Base-by-base conservation (phyloP, 2,329 filamentous ascomycete species). In the Nemania diffusa region DNA sequence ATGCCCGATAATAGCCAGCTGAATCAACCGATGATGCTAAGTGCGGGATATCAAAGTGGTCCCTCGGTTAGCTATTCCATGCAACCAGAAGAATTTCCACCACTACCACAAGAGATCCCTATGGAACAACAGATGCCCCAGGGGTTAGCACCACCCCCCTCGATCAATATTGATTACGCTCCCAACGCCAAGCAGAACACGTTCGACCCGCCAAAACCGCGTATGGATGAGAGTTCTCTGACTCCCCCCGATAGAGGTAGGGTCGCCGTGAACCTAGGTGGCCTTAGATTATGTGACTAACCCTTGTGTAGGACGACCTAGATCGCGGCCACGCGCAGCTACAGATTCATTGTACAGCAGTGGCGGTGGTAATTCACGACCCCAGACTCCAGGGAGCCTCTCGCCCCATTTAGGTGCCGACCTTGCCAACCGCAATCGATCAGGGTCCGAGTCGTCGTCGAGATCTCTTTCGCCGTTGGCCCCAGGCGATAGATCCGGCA, bases 151-250 rank as follows among this genome's bases (percentile, higher is more conserved):
- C 92, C 94, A n/a, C 94, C 94, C 0, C 94, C 94, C 0, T 92
- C 94, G 58, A 97, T 97, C 80, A 97, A 96, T 76, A 96, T 97
- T 73, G 92, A 97, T 77, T 94, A 93, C 78, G 94, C 94, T 17
- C 94, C 94, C 26, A 90, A 90, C 8, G 88, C 91, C 59, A 83
- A 87, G 65, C 88, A 88, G 74, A 87, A 84, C 60, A 88, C 84
- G 72, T 91, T 92, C 76, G 91, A 91, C 69, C 86, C 87, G 29
- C 83, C 86, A 22, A 92, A 92, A 75, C 81, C 85, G 32, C 84
- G 84, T n/a, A 82, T 90, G 72, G 89, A 93, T 72, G 86, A 90
- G 70, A 92, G 97, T 78, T 93, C 94, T 3, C 81, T 97, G 69
- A 96, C 91, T 57, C 94, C 94, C 0, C 95, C 95, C 13, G 88